phyloP scores from a whole-genome alignment of 208 protist genomes.

The Trypanosoma melophagium region DNA sequence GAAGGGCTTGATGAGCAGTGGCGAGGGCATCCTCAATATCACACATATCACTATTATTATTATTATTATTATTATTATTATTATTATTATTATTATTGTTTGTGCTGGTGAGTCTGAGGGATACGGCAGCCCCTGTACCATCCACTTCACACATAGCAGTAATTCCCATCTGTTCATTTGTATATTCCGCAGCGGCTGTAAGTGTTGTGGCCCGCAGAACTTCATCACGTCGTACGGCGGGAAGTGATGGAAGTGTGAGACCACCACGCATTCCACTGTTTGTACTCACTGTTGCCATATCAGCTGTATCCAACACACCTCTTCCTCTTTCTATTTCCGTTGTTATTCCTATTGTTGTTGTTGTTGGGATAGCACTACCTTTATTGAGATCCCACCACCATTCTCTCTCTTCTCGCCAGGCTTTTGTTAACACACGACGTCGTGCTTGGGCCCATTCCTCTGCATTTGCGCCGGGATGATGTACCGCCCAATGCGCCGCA shows the following conservation, averaged over 20 bases:
- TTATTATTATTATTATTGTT: slow-evolving; percentile 30
- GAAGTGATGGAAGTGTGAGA: slow-evolving; percentile 37
- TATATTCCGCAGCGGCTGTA: slow-evolving; percentile 37
- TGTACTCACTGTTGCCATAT: slow-evolving; percentile 45
- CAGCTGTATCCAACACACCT: slow-evolving; percentile 2
- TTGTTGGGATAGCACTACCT: too few species aligned
- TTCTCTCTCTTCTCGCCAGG: slow-evolving; percentile 66
- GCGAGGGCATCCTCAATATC: slow-evolving; percentile 54
- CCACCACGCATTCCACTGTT: slow-evolving; percentile 13
- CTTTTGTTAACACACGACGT: slow-evolving; percentile 52
- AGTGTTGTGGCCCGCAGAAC: slow-evolving; percentile 63
- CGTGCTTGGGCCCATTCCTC: slow-evolving; percentile 78
- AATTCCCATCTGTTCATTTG: slow-evolving; percentile 8
- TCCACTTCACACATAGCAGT: slow-evolving; percentile 59
- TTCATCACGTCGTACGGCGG: slow-evolving; percentile 67
- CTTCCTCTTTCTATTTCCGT: slow-evolving; percentile 28
- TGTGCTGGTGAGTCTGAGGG: slow-evolving; percentile 31
- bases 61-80: slow-evolving; percentile 5
- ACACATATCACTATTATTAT: slow-evolving; percentile 13
- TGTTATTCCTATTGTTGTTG: slow-evolving; percentile 26
- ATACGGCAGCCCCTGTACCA: slow-evolving; percentile 67
- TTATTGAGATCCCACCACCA: slow-evolving; percentile 55
- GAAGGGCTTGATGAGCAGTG: slow-evolving; percentile 52
- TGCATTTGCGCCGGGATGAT: slow-evolving; percentile 70
- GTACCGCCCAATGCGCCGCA: slow-evolving; percentile 71